Evolutionary conservation across 23 red algal species (phyloP).

Genomic region (Agarophyton chilense): DNA sequence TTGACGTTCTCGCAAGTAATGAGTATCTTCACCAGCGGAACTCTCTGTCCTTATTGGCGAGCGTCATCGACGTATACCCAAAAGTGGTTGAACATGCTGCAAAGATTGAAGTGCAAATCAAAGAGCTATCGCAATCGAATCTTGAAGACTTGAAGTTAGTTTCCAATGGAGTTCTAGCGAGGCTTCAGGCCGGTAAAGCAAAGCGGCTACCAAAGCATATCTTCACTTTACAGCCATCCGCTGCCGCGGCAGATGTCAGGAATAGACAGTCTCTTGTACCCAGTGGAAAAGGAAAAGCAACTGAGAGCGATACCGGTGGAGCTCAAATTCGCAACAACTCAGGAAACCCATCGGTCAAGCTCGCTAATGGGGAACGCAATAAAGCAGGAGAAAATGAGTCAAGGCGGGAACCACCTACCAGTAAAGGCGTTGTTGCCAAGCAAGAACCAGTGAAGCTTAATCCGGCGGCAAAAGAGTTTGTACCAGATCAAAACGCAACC

Average conservation of each 20-base stretch:
- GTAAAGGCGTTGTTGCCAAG: background rate
- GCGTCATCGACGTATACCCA: slow-evolving; percentile 41
- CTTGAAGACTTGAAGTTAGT: slow-evolving; percentile 33
- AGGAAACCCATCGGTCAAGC: background rate
- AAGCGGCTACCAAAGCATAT: slow-evolving; percentile 53
- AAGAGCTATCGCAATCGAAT: slow-evolving; percentile 17
- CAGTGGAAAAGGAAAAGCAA: background rate
- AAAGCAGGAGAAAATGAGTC: background rate
- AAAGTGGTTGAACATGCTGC: slow-evolving; percentile 53
- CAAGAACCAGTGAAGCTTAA: slow-evolving; percentile 5
- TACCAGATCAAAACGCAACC: background rate
- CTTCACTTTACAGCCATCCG: slow-evolving; percentile 31
- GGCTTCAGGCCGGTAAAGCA: slow-evolving; percentile 33
- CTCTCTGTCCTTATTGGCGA: slow-evolving; percentile 31
- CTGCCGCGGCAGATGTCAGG: background rate
- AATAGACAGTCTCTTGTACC: background rate
- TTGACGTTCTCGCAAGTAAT: background rate
- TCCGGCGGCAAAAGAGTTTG: background rate
- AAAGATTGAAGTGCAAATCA: slow-evolving; percentile 34
- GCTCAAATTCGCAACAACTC: background rate
- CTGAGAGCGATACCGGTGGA: background rate
- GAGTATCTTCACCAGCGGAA: slow-evolving; percentile 52
- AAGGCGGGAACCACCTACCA: background rate
- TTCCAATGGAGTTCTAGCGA: slow-evolving; percentile 49
- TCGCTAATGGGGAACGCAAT: background rate